Conservation (phyloP, 768 basidiomycete species). For the Fomitopsis pulvina region DNA sequence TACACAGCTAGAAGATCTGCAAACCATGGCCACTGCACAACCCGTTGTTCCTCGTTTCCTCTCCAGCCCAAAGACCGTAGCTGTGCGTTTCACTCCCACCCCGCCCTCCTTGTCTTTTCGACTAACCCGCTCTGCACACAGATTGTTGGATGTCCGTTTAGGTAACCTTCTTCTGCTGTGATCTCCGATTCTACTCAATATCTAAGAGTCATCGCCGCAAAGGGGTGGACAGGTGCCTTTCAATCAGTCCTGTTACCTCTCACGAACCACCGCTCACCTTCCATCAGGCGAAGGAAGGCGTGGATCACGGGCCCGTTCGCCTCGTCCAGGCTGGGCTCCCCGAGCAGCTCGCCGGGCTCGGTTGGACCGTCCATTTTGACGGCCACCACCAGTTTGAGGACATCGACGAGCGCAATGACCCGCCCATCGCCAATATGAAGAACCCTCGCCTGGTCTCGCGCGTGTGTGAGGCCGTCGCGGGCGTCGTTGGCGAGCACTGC, state of each 20-base stretch:
- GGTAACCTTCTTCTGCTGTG: conserved; percentile 39
- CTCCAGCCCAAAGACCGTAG: conserved; percentile 64
- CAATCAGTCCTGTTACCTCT: background rate
- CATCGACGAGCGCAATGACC: conserved; percentile 54
- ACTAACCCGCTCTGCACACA: conserved; percentile 20
- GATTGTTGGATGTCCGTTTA: conserved; percentile 96
- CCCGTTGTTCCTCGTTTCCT: conserved; percentile 38
- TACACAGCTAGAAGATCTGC: background rate
- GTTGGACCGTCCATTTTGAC: conserved; percentile 87
- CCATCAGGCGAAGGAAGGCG: conserved; percentile 65
- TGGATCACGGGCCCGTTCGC: conserved; percentile 84
- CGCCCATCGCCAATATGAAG: conserved; percentile 84
- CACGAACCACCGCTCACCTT: conserved; percentile 8
- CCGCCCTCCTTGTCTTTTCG: background rate
- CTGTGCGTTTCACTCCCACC: conserved; percentile 45
- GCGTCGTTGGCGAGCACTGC: conserved; percentile 67
- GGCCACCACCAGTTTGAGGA: conserved; percentile 88
- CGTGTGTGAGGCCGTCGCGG: conserved; percentile 76
- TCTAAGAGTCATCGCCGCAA: background rate
- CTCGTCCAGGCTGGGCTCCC: conserved; percentile 85
- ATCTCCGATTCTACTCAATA: background rate
- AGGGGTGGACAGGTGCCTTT: conserved; percentile 59
- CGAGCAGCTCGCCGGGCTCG: conserved; percentile 66
- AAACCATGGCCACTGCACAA: conserved; percentile 6
- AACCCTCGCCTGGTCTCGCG: conserved; percentile 83